Evolutionary conservation across 1,284 basidiomycete genomes (phyloP).

Genomic region (Apiotrichum veenhuisii): DNA sequence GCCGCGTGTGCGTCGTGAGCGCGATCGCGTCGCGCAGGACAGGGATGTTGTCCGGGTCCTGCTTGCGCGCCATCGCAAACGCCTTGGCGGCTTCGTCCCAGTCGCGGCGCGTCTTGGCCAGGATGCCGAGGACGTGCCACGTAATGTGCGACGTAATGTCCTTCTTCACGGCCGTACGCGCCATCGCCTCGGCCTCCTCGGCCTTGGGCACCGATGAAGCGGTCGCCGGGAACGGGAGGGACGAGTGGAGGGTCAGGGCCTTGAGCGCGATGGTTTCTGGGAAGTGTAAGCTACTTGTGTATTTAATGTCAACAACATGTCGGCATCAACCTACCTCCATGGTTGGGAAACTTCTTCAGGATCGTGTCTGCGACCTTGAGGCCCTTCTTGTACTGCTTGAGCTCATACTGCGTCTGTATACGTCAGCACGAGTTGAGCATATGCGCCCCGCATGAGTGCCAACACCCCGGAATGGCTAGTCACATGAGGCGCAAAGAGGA

Average conservation of each 20-base stretch:
- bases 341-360: conserved; percentile 90
- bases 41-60: conserved; percentile 94
- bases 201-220: conserved; percentile 60
- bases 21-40: conserved; percentile 87
- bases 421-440: background rate
- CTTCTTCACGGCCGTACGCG: conserved; percentile 80
- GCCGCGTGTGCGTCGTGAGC: conserved; percentile 83
- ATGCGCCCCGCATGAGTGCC: background rate
- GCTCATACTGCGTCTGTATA: conserved; percentile 67
- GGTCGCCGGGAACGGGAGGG: conserved; percentile 45
- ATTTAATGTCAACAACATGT: background rate
- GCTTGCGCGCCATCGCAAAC: conserved; percentile 65
- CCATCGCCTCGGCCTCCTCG: conserved; percentile 71
- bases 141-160: conserved; percentile 92
- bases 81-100: conserved; percentile 56
- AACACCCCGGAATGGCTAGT: background rate
- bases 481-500: background rate
- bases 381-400: conserved; percentile 82
- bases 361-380: conserved; percentile 90
- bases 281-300: too few relatives aligned
- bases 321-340: conserved; percentile 68
- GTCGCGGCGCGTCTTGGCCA: conserved; percentile 64
- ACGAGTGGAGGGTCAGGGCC: conserved; percentile 68
- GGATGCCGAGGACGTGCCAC: conserved; percentile 96
- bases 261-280: conserved; percentile 92